These are phyloP conservation scores for Beauveria australis DNA, from an alignment of 2,329 filamentous ascomycete species.

Conservation along the genomic window DNA sequence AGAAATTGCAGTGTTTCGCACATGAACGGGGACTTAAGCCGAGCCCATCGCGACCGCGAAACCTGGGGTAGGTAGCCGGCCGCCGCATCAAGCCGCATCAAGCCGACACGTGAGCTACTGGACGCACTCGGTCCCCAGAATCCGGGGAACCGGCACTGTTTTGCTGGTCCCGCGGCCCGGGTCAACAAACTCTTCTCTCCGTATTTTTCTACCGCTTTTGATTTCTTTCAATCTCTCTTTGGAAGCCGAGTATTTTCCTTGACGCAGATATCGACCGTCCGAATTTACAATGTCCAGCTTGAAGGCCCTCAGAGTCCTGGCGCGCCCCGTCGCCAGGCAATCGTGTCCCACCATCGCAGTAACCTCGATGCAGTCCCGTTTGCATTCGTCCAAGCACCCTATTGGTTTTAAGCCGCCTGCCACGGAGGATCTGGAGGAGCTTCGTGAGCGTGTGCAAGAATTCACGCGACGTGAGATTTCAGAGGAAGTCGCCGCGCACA, in stretches of 20 bases:
- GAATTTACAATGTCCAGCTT: slow-evolving; percentile 13
- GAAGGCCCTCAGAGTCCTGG: slow-evolving; percentile 21
- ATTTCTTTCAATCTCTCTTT: slow-evolving; percentile 6
- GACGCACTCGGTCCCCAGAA: neutral
- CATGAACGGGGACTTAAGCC: slow-evolving; percentile 12
- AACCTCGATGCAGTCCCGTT: slow-evolving; percentile 29
- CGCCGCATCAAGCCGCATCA: slow-evolving; percentile 36
- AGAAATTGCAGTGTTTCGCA: neutral
- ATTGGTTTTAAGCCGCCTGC: slow-evolving; percentile 60
- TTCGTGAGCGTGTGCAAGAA: slow-evolving; percentile 78
- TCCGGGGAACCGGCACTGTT: slow-evolving; percentile 6
- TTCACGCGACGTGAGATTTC: slow-evolving; percentile 84
- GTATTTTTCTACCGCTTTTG: neutral
- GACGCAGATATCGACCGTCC: neutral
- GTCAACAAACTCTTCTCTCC: neutral
- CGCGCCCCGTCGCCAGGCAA: slow-evolving; percentile 19
- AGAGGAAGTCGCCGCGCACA: slow-evolving; percentile 69
- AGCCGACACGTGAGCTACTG: slow-evolving; percentile 22
- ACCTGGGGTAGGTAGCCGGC: slow-evolving; percentile 15
- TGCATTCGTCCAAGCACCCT: slow-evolving; percentile 52
- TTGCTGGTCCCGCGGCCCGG: neutral
- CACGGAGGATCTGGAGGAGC: slow-evolving; percentile 65
- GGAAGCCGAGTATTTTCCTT: neutral
- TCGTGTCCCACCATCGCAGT: slow-evolving; percentile 22
- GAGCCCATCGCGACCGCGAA: slow-evolving; percentile 7